Evolutionary conservation across 1,284 basidiomycete species (phyloP), one percentile per base, ranked within the genome.

Genomic region (Melampsora medusae): DNA sequence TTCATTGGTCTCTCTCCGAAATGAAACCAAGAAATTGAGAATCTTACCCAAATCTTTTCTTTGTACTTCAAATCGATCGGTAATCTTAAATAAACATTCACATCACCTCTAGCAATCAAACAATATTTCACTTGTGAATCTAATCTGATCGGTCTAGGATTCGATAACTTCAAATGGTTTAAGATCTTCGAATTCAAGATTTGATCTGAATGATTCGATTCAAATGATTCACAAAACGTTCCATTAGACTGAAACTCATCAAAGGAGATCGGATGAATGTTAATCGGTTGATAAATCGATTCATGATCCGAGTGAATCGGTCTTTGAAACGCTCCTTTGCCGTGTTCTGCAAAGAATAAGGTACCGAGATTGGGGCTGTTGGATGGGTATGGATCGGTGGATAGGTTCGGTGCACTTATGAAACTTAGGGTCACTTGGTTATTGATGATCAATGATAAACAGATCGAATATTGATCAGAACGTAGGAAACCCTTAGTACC

Each of bases 101-200:
- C 93, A 78, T 97, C 92, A 0, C 94, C 93, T 59, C 95, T 86
- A 1, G 90, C 89, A 19, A 98, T 88, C 80, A 90, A 90, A 42
- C 91, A 90, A 81, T 99, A 99, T 85, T 99, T 99, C 9, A 94
- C 94, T 84, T 98, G 96, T 82, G 91, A 93, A 83, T 99, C 97
- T 93, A 99, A 97, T 35, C 93, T 87, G n/a, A 90, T 86, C 59
- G 92, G 87, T 86, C 81, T 42, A 88, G 88, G 77, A 96, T 88
- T 17, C 87, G 87, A 35, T 97, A 86, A 3, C 91, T 81, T 69
- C 87, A 83, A 0, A 91, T 89, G 61, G 97, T 91, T 12, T 86
- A 87, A 59, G 88, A 88, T 82, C 84, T 85, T 61, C 5, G 48
- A 33, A 35, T 92, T 94, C 81, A 93, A 91, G 25, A 87, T 87